Conservation (phyloP, 1,284 basidiomycete genomes). For the Anthracocystis setariae region DNA sequence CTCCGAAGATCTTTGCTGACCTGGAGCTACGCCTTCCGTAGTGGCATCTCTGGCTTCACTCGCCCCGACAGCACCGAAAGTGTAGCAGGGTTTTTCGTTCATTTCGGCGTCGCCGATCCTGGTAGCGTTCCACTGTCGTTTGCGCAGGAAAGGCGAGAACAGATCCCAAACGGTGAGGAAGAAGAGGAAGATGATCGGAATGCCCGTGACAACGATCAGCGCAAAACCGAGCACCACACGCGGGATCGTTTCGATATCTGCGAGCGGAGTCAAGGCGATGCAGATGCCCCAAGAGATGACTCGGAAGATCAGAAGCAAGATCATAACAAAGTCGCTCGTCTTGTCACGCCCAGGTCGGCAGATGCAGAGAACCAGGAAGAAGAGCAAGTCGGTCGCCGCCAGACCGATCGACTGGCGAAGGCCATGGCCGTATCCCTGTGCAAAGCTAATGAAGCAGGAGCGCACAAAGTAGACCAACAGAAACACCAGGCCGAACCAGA, state of each 20-base stretch:
- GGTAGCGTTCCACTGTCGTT: slow-evolving; percentile 39
- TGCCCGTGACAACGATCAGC: slow-evolving; percentile 55
- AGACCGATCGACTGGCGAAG: slow-evolving; percentile 64
- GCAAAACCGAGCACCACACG: slow-evolving; percentile 65
- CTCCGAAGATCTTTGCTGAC: slow-evolving; percentile 3
- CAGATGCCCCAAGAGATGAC: slow-evolving; percentile 60
- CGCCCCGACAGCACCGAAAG: slow-evolving; percentile 32
- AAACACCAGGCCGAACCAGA: slow-evolving; percentile 58
- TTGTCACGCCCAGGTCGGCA: slow-evolving; percentile 60
- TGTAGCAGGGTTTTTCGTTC: slow-evolving; percentile 19
- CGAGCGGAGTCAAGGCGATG: slow-evolving; percentile 57
- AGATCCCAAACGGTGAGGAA: slow-evolving; percentile 57
- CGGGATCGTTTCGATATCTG: slow-evolving; percentile 62
- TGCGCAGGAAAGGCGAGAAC: slow-evolving; percentile 48
- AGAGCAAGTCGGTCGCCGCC: slow-evolving; percentile 58
- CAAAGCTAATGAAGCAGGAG: slow-evolving; percentile 61
- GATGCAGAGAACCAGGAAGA: slow-evolving; percentile 55
- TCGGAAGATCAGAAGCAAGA: slow-evolving; percentile 57
- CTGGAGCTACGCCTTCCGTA: too few species aligned
- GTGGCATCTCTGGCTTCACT: neutral
- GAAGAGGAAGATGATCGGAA: slow-evolving; percentile 64
- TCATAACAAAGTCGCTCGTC: slow-evolving; percentile 61
- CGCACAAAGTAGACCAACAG: slow-evolving; percentile 55
- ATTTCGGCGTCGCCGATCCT: slow-evolving; percentile 31
- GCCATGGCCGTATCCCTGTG: slow-evolving; percentile 46